These are phyloP conservation scores for Yamagishiella unicocca DNA, from an alignment of 139 green algal genomes.

Conservation along the genomic window DNA sequence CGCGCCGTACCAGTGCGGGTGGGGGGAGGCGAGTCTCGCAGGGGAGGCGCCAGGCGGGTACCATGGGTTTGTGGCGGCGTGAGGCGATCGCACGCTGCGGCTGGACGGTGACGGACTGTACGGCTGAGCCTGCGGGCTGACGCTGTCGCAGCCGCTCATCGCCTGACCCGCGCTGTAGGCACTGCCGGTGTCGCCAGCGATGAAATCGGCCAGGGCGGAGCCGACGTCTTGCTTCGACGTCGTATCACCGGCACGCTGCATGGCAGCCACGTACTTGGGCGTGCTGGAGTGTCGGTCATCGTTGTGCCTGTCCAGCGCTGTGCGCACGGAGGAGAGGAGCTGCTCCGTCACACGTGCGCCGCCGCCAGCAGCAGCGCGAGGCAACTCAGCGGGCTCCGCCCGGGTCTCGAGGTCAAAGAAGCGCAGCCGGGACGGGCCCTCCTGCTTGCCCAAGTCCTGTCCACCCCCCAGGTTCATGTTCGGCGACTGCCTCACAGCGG, in stretches of 20 bases:
- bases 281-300: background rate
- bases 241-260: background rate
- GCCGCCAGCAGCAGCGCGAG: background rate
- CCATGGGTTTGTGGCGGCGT: conserved; percentile 9
- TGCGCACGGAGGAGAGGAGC: background rate
- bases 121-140: background rate
- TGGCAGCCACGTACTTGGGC: background rate
- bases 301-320: background rate
- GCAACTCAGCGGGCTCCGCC: conserved; percentile 36
- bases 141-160: background rate
- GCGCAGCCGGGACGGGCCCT: background rate
- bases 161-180: background rate
- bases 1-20: background rate
- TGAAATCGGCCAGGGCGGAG: background rate
- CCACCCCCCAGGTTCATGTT: too few relatives aligned
- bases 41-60: conserved; percentile 23
- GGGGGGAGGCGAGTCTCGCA: background rate
- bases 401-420: conserved; percentile 30
- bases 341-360: background rate
- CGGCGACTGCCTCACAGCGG: background rate
- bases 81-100: conserved; percentile 4
- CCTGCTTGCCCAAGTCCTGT: background rate
- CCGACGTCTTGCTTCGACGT: background rate
- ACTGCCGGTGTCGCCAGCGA: background rate
- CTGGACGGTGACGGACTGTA: background rate